A percentile compares a stretch with the other conserved stretches of the same genome.
Evolutionary conservation across 805 yeast genomes (phyloP).

Genomic region (Candida qinlingensis): DNA sequence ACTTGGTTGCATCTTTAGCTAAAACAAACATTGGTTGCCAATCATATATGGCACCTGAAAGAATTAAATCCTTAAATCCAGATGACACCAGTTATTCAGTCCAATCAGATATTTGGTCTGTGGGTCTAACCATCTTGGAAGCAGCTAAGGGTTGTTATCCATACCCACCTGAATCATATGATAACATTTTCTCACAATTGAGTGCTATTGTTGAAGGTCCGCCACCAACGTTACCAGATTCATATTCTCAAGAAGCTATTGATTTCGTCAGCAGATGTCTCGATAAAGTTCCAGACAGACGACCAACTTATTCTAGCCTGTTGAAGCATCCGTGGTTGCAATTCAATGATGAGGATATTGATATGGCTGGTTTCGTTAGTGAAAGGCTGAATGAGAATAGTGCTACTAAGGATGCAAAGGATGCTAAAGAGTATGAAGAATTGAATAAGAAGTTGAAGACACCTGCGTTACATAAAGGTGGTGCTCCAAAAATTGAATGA

Average conservation of each 20-base stretch:
- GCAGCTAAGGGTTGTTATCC: constrained; percentile 90
- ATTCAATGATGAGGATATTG: constrained; percentile 32
- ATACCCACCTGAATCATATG: constrained; percentile 92
- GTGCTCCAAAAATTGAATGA: constrained; percentile 10
- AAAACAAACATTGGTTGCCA: constrained; percentile 97
- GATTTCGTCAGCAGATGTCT: constrained; percentile 75
- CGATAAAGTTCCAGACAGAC: constrained; percentile 69
- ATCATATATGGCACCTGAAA: constrained; percentile 97
- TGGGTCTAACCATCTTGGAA: constrained; percentile 83
- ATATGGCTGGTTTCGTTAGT: constrained; percentile 33
- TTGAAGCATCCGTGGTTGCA: constrained; percentile 81
- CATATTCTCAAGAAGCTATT: constrained; percentile 70
- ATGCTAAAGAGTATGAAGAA: constrained; percentile 19
- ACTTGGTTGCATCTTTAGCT: constrained; percentile 90
- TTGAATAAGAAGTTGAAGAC: constrained; percentile 23
- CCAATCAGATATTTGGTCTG: constrained; percentile 93
- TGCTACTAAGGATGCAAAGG: constrained; percentile 12
- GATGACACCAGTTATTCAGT: constrained; percentile 82
- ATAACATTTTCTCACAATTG: constrained; percentile 84
- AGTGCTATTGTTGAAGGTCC: constrained; percentile 96
- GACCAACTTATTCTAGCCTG: constrained; percentile 77
- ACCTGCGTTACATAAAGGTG: constrained; percentile 30
- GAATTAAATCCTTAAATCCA: constrained; percentile 71
- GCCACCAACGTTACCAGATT: constrained; percentile 71
- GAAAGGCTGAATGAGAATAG: constrained; percentile 29